Evolutionary conservation across 805 yeast genomes (phyloP).

Genomic region (Candida tibetensis): DNA sequence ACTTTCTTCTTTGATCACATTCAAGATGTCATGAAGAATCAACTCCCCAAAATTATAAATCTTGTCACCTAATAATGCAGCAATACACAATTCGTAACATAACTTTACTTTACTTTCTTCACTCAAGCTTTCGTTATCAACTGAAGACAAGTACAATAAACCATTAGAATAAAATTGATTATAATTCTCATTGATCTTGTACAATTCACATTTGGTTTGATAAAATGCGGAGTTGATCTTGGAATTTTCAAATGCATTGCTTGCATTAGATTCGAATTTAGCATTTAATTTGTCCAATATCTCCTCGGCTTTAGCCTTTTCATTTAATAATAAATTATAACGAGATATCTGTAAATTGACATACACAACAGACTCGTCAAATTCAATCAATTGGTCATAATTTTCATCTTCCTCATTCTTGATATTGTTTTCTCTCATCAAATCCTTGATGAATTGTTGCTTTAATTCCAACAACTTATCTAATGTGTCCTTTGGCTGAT

Average conservation of each 20-base stretch:
- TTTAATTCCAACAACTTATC: conserved; percentile 37
- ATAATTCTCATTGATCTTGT: conserved; percentile 73
- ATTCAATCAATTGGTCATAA: conserved; percentile 32
- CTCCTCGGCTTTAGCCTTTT: conserved; percentile 58
- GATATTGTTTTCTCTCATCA: conserved; percentile 28
- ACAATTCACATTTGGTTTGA: conserved; percentile 72
- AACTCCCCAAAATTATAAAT: conserved; percentile 96
- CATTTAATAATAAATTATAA: conserved; percentile 53
- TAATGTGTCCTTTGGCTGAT: conserved; percentile 24
- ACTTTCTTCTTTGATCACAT: conserved; percentile 41
- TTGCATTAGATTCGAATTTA: conserved; percentile 47
- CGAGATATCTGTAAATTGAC: conserved; percentile 68
- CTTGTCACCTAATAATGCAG: conserved; percentile 87
- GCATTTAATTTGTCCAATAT: conserved; percentile 60
- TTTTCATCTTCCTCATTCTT: conserved; percentile 25
- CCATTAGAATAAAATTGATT: conserved; percentile 79
- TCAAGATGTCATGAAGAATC: conserved; percentile 80
- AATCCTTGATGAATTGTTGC: conserved; percentile 21
- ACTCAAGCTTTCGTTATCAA: conserved; percentile 41
- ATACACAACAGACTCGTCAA: conserved; percentile 54
- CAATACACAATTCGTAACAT: conserved; percentile 69
- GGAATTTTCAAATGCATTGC: conserved; percentile 32
- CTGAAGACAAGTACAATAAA: conserved; percentile 76
- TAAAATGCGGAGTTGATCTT: conserved; percentile 81
- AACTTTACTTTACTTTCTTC: conserved; percentile 31